phyloP scores from a whole-genome alignment of 805 yeast species.

The Kregervanrija fluxuum region DNA sequence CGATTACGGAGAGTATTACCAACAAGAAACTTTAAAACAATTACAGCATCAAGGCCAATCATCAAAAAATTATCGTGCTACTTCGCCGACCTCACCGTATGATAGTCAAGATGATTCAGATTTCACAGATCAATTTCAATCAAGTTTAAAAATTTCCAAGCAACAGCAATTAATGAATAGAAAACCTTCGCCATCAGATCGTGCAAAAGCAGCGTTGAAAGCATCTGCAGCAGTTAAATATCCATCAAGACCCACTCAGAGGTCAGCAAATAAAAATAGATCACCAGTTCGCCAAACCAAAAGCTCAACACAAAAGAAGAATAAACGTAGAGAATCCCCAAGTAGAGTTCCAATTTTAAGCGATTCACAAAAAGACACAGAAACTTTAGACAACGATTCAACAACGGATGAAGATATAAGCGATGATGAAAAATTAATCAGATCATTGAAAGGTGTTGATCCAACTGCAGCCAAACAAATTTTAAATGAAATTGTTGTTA shows the following conservation, averaged over 20 bases:
- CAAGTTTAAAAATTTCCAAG: neutral
- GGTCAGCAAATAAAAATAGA: neutral
- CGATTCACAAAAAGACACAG: constrained; percentile 20
- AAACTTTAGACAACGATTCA: constrained; percentile 20
- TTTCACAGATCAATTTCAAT: constrained; percentile 4
- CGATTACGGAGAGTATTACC: constrained; percentile 14
- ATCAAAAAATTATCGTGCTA: neutral
- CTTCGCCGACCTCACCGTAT: constrained; percentile 6
- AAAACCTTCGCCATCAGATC: constrained; percentile 20
- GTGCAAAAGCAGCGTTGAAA: constrained; percentile 26
- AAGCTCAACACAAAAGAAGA: constrained; percentile 6
- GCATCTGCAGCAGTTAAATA: constrained; percentile 27
- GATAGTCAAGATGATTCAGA: constrained; percentile 10
- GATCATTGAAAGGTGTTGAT: constrained; percentile 66
- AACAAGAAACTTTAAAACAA: constrained; percentile 22
- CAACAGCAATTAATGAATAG: constrained; percentile 1
- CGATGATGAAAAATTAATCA: constrained; percentile 30
- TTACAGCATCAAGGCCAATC: constrained; percentile 16
- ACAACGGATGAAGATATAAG: constrained; percentile 1
- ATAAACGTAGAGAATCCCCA: neutral
- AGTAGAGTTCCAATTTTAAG: neutral
- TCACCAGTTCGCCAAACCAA: constrained; percentile 1
- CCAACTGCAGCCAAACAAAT: constrained; percentile 74
- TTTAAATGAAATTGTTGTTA: constrained; percentile 77
- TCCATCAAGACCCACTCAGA: constrained; percentile 13